Evolutionary conservation across 352 stramenopile species (phyloP), one percentile per base, ranked within the genome.

Genomic region (Thalassiosira ordinaria): DNA sequence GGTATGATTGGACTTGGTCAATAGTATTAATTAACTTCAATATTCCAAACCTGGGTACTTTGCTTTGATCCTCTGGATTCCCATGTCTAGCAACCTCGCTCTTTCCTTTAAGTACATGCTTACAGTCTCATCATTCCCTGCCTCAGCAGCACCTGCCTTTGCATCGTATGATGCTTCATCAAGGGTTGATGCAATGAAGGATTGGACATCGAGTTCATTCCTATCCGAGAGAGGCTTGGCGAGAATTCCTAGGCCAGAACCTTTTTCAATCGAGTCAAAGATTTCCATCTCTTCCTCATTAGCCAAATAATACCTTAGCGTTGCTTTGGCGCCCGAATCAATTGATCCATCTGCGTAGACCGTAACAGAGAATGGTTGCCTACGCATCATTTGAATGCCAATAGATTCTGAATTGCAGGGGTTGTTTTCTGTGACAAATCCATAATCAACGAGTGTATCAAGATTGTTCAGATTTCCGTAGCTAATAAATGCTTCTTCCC

Each of bases 381-480:
- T 65, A 14, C 82, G 53, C 66, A 91, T 82, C 61, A 90, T 76
- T 49, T 70, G 64, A 29, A 93, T 70, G 63, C 69, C 44, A 47
- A 93, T 62, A 20, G 60, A 77, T 80, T 93, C 88, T 24, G 67
- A 65, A 75, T 91, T 91, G 61, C 52, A 75, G 29, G 75, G 55
- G 70, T 93, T 93, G 27, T 87, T 72, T 46, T 78, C 66, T 49
- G 51, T 51, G 0, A 91, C 82, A 75, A 93, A 93, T 16, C 85
- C 85, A 81, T 93, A 93, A 72, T 91, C 82, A 9, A 31, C 82
- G 16, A 93, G 57, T 31, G 86, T 87, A 70, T 93, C 78, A 14
- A 93, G 55, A 74, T 91, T 93, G 24, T 78, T 74, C 16, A 93
- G 80, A 44, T 84, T 74, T 26, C 88, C 88, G 71, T 93, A 93